Conservation (phyloP, 1,284 basidiomycete genomes). For the Apiotrichum mycotoxinovorans region DNA sequence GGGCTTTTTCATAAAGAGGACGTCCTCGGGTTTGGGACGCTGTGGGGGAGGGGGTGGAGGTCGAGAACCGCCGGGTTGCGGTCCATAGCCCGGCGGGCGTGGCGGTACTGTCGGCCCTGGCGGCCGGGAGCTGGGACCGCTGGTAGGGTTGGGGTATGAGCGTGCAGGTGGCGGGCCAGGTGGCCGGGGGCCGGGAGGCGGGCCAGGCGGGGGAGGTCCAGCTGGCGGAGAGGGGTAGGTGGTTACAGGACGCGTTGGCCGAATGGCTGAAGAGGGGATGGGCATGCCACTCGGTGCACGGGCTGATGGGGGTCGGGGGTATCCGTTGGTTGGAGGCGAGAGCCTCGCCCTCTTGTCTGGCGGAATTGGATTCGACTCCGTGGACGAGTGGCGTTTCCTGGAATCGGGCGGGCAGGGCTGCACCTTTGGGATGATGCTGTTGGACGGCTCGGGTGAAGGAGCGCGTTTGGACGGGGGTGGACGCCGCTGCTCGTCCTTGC, state of each 20-base stretch:
- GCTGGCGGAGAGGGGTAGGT: neutral
- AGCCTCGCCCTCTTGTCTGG: constrained; percentile 11
- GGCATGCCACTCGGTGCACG: too few species aligned
- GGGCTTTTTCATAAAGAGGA: constrained; percentile 48
- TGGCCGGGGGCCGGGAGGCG: neutral
- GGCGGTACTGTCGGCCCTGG: too few species aligned
- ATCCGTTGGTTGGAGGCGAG: neutral
- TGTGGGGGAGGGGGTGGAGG: constrained; percentile 3
- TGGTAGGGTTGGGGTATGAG: too few species aligned
- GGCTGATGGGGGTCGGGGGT: neutral
- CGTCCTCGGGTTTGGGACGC: constrained; percentile 30
- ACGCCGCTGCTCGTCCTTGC: neutral
- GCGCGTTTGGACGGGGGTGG: neutral
- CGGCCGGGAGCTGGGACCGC: neutral
- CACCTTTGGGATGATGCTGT: constrained; percentile 5
- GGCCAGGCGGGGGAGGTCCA: neutral
- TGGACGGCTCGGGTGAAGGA: neutral
- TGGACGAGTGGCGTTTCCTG: constrained; percentile 1
- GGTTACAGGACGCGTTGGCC: neutral
- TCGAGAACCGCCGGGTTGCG: neutral
- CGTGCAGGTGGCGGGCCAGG: too few species aligned
- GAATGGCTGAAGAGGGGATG: too few species aligned
- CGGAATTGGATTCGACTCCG: neutral
- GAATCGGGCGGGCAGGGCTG: neutral
- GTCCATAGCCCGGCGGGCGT: neutral